Conservation (phyloP, 169 alveolate species). For the Plasmodium cynomolgi region DNA sequence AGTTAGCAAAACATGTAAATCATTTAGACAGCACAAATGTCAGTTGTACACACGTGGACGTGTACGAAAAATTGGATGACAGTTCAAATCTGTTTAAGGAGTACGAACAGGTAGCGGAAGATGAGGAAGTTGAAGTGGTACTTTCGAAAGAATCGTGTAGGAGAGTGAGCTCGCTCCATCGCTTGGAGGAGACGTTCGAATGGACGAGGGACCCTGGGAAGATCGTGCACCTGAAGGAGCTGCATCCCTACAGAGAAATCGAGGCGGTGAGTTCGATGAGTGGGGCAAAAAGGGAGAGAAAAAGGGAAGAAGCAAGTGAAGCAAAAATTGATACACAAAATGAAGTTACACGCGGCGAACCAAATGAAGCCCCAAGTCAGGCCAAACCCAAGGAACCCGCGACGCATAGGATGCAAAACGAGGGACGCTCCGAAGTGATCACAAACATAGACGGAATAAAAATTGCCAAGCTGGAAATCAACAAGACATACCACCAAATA, state of each 20-base stretch:
- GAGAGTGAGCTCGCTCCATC: background rate
- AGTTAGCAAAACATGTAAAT: background rate
- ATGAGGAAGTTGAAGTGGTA: background rate
- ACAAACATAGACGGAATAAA: conserved; percentile 26
- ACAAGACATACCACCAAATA: conserved; percentile 21
- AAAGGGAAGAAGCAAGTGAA: background rate
- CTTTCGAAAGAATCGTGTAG: background rate
- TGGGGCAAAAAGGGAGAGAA: background rate
- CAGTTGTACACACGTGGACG: background rate
- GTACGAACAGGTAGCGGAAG: background rate
- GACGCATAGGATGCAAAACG: background rate
- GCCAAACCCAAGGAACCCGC: background rate
- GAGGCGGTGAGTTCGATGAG: background rate
- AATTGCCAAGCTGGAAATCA: conserved; percentile 23
- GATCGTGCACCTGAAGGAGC: background rate
- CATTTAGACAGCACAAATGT: background rate
- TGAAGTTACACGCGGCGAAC: background rate
- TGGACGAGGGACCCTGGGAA: background rate
- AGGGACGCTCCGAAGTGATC: background rate
- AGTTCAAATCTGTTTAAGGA: background rate
- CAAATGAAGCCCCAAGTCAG: background rate
- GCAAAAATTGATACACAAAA: background rate
- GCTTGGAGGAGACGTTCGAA: background rate
- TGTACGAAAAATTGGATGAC: background rate
- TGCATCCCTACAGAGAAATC: background rate